Evolutionary conservation across 2,329 filamentous ascomycete species (phyloP).

Genomic region (Cladophialophora bantiana): DNA sequence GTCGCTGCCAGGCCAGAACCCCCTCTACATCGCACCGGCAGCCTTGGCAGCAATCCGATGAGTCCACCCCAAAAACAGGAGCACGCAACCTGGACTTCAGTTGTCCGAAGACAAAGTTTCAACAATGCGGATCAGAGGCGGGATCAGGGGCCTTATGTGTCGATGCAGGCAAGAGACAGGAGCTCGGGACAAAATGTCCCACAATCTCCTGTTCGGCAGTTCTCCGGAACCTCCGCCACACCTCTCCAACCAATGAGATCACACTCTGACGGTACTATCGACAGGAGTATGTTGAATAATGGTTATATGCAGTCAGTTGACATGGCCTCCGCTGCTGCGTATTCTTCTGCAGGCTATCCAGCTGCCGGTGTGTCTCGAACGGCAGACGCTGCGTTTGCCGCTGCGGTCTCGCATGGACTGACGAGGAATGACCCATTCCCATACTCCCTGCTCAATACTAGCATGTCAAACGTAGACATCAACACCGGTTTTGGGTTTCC

Average conservation of each 20-base stretch:
- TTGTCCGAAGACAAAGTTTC: conserved; percentile 41
- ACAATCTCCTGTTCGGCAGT: conserved; percentile 35
- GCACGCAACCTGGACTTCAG: conserved; percentile 42
- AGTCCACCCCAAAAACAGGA: conserved; percentile 43
- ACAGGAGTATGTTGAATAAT: conserved; percentile 25
- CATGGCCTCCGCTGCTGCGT: conserved; percentile 26
- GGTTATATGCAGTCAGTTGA: conserved; percentile 30
- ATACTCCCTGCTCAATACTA: conserved; percentile 32
- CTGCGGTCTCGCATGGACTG: conserved; percentile 43
- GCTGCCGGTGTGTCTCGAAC: conserved; percentile 34
- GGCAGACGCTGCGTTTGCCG: conserved; percentile 41
- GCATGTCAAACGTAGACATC: conserved; percentile 46
- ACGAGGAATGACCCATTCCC: conserved; percentile 34
- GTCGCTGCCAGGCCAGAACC: conserved; percentile 40
- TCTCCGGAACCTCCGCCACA: conserved; percentile 33
- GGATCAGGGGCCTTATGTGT: conserved; percentile 23
- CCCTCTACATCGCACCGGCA: conserved; percentile 42
- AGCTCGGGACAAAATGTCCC: conserved; percentile 23
- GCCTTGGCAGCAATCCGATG: conserved; percentile 42
- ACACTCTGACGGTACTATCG: conserved; percentile 30
- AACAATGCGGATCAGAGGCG: conserved; percentile 30
- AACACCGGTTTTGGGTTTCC: conserved; percentile 67
- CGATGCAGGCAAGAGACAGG: conserved; percentile 20
- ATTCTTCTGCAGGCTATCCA: conserved; percentile 31
- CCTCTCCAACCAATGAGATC: conserved; percentile 33